Base-by-base conservation (phyloP, 495 filamentous ascomycete species). In the Lasiosphaeris hirsuta region DNA sequence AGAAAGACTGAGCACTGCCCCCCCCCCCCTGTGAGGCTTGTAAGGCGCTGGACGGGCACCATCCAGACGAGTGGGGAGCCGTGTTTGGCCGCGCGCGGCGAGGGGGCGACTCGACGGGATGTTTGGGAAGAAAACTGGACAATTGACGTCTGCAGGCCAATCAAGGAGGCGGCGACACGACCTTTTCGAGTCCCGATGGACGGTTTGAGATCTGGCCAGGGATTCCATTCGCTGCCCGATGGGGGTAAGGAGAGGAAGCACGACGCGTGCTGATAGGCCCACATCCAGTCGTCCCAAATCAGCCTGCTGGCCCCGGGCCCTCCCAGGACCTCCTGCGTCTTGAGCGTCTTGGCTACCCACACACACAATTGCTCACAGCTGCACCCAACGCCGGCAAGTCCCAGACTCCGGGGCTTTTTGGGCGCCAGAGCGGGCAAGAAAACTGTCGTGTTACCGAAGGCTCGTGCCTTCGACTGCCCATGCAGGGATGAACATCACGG, bases 241-340 rank as follows among this genome's bases (percentile, higher is more conserved):
- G 14, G 46, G 34, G 35, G 23, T 30, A 14, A 33, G 10, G 36
- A 56, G n/a, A 41, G 18, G 35, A 33, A 45, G 14, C 42, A 47
- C 23, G 57, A 42, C 60, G 63, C 60, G 63, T 61, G 38, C 51
- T 66, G 60, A 66, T 66, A 60, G 63, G 63, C 10, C 39, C 9
- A 43, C 41, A 13, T 44, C 53, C 38, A 46, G 30, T 33, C n/a
- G 50, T 51, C 38, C 49, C 44, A 60, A 58, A 63, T 66, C 61
- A 61, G 64, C 51, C 58, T 56, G 57, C 50, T 60, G 35, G 49
- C 36, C 63, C 54, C 43, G 33, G 44, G 15, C 2, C 23, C 23
- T 11, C 44, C 19, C 19, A 51, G 56, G 47, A 43, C 47, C 56
- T 52, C 47, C 40, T 45, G 47, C 56, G 40, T 55, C 53, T 55